Base-by-base conservation (phyloP, 78 protist genomes). In the Speleostelium caveatum region DNA sequence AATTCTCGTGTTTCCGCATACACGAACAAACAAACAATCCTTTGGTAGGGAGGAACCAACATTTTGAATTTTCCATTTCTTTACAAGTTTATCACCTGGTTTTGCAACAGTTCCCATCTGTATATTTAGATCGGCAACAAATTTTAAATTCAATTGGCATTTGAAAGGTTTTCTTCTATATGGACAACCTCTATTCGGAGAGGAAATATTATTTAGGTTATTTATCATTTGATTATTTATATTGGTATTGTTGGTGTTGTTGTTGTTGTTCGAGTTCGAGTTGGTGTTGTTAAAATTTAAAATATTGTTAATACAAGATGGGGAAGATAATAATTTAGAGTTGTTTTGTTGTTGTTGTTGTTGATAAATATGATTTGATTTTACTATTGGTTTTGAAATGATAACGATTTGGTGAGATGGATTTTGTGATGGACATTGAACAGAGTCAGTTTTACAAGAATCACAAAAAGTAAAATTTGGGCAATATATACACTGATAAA, bases 11-110 rank as follows among this genome's bases (percentile, higher is more conserved):
- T 83, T 83, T 33, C 91, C 91, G 60, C 79, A 83, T 58, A 67
- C 77, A 69, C 91, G 91, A 0, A 83, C 91, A 36, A 83, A 59
- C 38, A 83, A n/a, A 69, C 91, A 83, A 60, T 83, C 91, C 63
- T 67, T 69, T 2, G 85, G 85, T 2, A 69, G 60, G 21, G 79
- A 24, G 24, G 71, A 39, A n/a, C 91, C 91, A 39, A 32, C 59
- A 53, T 83, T 83, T 30, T 59, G 68, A 1, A 83, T 19, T 35
- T 56, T 73, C 91, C 91, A 83, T 3, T 60, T 60, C 56, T 83
- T 83, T 36, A 30, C 55, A 26, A 69, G 0, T 1, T 33, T n/a
- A 36, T 78, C 66, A 16, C 75, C 75, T 22, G 91, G 91, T 2
- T 67, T 26, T 21, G 55, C 71, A 10, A 56, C 71, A 2, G 69